phyloP scores from a whole-genome alignment of 2,329 filamentous ascomycete genomes.

The Didymella sp. region DNA sequence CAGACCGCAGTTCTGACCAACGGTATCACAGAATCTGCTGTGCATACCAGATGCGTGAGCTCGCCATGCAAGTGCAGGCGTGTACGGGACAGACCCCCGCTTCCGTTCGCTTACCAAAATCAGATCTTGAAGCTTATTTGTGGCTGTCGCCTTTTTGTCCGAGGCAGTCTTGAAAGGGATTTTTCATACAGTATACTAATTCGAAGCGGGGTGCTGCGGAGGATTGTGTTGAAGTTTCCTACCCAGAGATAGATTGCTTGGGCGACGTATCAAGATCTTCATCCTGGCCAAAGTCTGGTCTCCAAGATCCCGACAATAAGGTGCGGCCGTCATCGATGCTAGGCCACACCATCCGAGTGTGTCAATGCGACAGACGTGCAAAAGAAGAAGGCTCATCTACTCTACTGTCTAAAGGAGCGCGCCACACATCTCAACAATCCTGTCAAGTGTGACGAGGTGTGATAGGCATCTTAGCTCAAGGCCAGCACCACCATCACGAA shows the following conservation, averaged over 20 bases:
- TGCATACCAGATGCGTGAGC: constrained; percentile 28
- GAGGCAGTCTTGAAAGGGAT: constrained; percentile 1
- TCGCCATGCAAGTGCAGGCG: constrained; percentile 21
- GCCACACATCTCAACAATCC: constrained; percentile 34
- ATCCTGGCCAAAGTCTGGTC: neutral
- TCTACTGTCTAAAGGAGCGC: constrained; percentile 17
- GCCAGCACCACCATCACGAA: constrained; percentile 7
- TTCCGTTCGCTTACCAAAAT: constrained; percentile 29
- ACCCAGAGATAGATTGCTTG: constrained; percentile 3
- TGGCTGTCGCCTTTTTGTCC: constrained; percentile 22
- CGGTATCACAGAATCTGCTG: constrained; percentile 32
- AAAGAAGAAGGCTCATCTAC: constrained; percentile 12
- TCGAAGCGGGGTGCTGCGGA: constrained; percentile 11
- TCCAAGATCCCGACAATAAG: neutral
- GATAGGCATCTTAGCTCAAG: constrained; percentile 15
- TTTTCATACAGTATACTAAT: constrained; percentile 15
- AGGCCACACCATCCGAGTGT: neutral
- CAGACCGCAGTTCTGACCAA: constrained; percentile 23
- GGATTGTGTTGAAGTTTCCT: constrained; percentile 8
- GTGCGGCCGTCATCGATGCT: constrained; percentile 4
- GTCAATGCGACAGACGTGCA: constrained; percentile 1
- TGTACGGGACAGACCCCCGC: constrained; percentile 11
- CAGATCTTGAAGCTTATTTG: constrained; percentile 33
- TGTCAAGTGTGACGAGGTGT: constrained; percentile 26
- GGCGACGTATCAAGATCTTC: constrained; percentile 15